A percentile compares a stretch with the other conserved stretches of the same genome.
Evolutionary conservation across 225 moss, liverwort and hornwort species (phyloP).

Genomic region (Bryum argenteum): DNA sequence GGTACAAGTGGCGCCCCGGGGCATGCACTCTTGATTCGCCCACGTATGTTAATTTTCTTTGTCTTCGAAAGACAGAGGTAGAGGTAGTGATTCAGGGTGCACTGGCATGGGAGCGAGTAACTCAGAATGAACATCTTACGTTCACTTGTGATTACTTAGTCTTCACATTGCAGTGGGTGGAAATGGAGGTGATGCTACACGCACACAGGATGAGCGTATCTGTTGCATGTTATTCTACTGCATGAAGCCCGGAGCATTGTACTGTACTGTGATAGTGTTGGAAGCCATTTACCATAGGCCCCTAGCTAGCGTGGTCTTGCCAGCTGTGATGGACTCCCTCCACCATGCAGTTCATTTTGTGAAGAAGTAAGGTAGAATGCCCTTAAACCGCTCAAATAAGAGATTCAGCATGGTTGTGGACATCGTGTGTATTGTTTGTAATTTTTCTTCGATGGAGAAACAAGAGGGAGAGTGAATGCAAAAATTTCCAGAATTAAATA

Average conservation of each 20-base stretch:
- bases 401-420: too few relatives aligned
- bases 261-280: conserved; percentile 24
- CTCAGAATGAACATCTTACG: conserved; percentile 28
- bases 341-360: background rate
- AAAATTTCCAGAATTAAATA: too few relatives aligned
- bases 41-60: conserved; percentile 19
- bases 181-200: conserved; percentile 20
- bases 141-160: conserved; percentile 27
- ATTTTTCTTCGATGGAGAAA: too few relatives aligned
- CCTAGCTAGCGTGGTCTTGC: background rate
- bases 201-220: conserved; percentile 28
- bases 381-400: too few relatives aligned
- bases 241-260: conserved; percentile 27
- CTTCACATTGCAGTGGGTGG: conserved; percentile 35
- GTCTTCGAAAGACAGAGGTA: too few relatives aligned
- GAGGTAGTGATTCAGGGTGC: conserved; percentile 30
- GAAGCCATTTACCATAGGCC: background rate
- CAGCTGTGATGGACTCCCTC: conserved; percentile 6
- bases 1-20: conserved; percentile 8
- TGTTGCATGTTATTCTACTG: conserved; percentile 26
- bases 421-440: too few relatives aligned
- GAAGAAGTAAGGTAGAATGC: background rate
- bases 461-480: too few relatives aligned
- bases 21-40: conserved; percentile 21
- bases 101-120: conserved; percentile 20